These are phyloP conservation scores for Diaporthe sp. DNA, from an alignment of 2,329 filamentous ascomycete species.

Conservation along the genomic window DNA sequence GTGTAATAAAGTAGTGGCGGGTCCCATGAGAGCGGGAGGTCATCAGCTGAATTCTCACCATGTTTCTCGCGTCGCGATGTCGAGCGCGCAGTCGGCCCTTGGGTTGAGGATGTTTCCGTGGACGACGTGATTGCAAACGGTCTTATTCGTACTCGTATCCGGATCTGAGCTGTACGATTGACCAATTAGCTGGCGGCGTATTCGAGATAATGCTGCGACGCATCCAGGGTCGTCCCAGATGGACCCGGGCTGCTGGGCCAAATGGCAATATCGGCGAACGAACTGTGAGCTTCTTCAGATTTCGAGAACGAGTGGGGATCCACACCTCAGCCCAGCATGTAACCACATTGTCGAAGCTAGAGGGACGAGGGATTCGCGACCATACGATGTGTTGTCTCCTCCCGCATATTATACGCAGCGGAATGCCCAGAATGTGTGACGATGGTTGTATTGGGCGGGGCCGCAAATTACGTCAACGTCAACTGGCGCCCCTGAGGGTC, in stretches of 20 bases:
- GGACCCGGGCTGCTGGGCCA: conserved; percentile 17
- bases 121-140: conserved; percentile 24
- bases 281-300: conserved; percentile 4
- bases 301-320: conserved; percentile 33
- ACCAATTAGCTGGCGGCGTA: conserved; percentile 3
- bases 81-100: background rate
- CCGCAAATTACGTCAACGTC: conserved; percentile 24
- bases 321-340: conserved; percentile 35
- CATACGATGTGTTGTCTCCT: conserved; percentile 22
- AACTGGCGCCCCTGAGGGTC: background rate
- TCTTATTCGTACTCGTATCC: conserved; percentile 36
- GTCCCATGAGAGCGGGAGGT: background rate
- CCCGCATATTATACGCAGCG: background rate
- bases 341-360: conserved; percentile 21
- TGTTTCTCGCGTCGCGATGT: conserved; percentile 17
- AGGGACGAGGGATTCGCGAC: conserved; percentile 1
- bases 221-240: conserved; percentile 4
- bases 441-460: conserved; percentile 15
- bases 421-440: conserved; percentile 9
- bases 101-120: background rate
- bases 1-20: background rate
- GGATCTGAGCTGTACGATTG: background rate
- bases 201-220: background rate
- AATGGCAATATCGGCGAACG: conserved; percentile 3
- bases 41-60: background rate